These are phyloP conservation scores for Dothistroma pini DNA, from an alignment of 2,329 filamentous ascomycete species.

Conservation along the genomic window DNA sequence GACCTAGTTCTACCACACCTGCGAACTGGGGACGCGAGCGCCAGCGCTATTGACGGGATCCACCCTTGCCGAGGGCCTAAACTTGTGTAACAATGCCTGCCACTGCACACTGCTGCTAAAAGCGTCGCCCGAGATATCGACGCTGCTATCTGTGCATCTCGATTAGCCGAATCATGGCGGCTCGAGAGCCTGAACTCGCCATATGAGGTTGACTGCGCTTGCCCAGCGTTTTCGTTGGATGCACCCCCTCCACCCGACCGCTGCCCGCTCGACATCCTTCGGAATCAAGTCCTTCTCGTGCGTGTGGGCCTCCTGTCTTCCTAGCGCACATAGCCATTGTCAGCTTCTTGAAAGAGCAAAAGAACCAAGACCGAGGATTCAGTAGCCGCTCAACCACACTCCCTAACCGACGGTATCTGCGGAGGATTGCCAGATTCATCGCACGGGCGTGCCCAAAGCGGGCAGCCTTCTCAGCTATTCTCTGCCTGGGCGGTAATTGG, in stretches of 20 bases:
- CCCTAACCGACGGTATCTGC: neutral
- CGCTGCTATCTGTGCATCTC: neutral
- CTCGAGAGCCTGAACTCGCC: neutral
- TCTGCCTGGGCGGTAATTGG: neutral
- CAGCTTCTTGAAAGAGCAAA: neutral
- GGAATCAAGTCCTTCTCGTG: neutral
- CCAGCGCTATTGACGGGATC: constrained; percentile 4
- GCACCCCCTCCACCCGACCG: neutral
- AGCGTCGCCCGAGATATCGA: neutral
- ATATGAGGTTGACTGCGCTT: neutral
- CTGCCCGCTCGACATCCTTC: neutral
- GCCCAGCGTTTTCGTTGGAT: neutral
- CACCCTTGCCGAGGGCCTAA: neutral
- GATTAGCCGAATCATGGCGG: neutral
- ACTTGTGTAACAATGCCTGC: neutral
- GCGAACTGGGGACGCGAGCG: constrained; percentile 2
- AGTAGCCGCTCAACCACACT: constrained; percentile 1
- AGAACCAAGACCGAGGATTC: neutral
- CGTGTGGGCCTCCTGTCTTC: neutral
- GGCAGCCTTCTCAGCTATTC: neutral
- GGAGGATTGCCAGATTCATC: neutral
- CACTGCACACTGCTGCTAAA: neutral
- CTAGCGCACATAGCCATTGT: neutral
- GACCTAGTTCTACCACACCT: neutral
- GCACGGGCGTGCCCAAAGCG: neutral